Evolutionary conservation across 2,329 filamentous ascomycete species (phyloP).

Genomic region (Elsinoe perseae): DNA sequence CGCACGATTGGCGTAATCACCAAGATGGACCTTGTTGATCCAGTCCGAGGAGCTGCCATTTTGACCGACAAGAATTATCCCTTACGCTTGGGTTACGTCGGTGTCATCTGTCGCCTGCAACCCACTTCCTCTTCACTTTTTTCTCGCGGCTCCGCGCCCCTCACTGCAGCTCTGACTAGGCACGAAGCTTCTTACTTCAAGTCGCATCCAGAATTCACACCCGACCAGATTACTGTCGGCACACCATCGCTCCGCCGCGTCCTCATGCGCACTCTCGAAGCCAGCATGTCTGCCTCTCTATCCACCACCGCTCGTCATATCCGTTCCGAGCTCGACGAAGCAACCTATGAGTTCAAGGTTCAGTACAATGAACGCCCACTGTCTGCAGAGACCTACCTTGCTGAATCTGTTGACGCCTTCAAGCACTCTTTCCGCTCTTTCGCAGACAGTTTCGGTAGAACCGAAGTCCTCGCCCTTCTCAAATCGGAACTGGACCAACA

Average conservation of each 20-base stretch:
- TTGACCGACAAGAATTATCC: slow-evolving; percentile 88
- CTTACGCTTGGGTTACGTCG: slow-evolving; percentile 88
- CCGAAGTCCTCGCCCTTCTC: slow-evolving; percentile 79
- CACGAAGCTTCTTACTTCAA: slow-evolving; percentile 87
- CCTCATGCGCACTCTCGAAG: slow-evolving; percentile 91
- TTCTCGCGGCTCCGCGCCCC: slow-evolving; percentile 70
- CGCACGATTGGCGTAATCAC: slow-evolving; percentile 97
- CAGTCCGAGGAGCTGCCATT: slow-evolving; percentile 67
- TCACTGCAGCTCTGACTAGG: slow-evolving; percentile 71
- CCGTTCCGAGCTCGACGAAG: slow-evolving; percentile 88
- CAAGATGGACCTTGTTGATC: slow-evolving; percentile 96
- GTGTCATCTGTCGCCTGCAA: slow-evolving; percentile 81
- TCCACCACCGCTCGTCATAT: slow-evolving; percentile 87
- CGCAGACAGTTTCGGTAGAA: slow-evolving; percentile 77
- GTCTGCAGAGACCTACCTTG: slow-evolving; percentile 91
- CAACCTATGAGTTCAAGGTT: slow-evolving; percentile 97
- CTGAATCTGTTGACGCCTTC: slow-evolving; percentile 89
- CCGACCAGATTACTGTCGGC: slow-evolving; percentile 64
- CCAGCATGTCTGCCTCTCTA: slow-evolving; percentile 91
- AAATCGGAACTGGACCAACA: slow-evolving; percentile 92
- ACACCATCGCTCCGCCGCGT: slow-evolving; percentile 86
- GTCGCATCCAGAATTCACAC: slow-evolving; percentile 62
- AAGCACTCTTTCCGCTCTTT: slow-evolving; percentile 98
- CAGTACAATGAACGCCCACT: slow-evolving; percentile 96
- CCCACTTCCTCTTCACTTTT: slow-evolving; percentile 61